phyloP scores from a whole-genome alignment of 2,329 filamentous ascomycete genomes.

The Pseudocercospora eumusae region DNA sequence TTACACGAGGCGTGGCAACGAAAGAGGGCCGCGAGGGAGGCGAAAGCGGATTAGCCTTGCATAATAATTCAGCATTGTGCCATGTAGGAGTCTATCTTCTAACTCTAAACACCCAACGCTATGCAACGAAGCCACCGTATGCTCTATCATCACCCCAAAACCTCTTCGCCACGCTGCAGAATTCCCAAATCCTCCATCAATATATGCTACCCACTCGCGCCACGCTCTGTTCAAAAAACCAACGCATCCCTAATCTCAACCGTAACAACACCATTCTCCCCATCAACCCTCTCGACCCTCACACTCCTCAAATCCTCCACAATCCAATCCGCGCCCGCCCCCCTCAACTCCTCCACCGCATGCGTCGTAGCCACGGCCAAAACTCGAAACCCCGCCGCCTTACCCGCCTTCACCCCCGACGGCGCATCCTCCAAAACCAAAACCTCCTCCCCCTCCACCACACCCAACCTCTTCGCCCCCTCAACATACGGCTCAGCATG shows the following conservation, averaged over 20 bases:
- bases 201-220: not conserved
- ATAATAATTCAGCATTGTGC: not conserved
- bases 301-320: conserved; percentile 77
- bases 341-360: conserved; percentile 67
- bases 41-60: not conserved
- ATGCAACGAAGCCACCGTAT: not conserved
- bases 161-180: not conserved
- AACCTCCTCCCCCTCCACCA: conserved; percentile 47
- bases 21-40: conserved; percentile 28
- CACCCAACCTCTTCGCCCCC: conserved; percentile 47
- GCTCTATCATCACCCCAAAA: not conserved
- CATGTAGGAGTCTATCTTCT: conserved; percentile 7
- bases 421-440: conserved; percentile 89
- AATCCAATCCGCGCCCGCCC: conserved; percentile 84
- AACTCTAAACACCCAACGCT: not conserved
- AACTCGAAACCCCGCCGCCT: conserved; percentile 81
- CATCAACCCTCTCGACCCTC: conserved; percentile 58
- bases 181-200: not conserved
- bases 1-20: conserved; percentile 32
- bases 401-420: conserved; percentile 79
- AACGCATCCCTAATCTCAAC: conserved; percentile 69
- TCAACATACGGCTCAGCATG: conserved; percentile 53
- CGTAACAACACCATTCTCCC: conserved; percentile 60
- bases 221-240: conserved; percentile 17
- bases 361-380: conserved; percentile 85